Percentiles rank a stretch among this genome's conserved stretches.
phyloP scores from a whole-genome alignment of 164 flowering plant species.

The Protea cynaroides region DNA sequence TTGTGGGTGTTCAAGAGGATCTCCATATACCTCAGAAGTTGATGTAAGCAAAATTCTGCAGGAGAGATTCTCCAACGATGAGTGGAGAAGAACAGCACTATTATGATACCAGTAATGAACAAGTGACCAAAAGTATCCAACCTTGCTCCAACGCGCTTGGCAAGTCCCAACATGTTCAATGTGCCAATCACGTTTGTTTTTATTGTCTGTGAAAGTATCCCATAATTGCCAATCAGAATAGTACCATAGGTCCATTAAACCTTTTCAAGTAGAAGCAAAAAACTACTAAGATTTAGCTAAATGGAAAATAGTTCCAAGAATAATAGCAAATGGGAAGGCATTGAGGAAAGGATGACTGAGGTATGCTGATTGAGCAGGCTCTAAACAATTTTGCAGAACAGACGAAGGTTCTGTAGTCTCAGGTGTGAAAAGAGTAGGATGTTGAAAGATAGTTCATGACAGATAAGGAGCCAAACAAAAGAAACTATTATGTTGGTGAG shows the following conservation, averaged over 20 bases:
- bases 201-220: conserved; percentile 47
- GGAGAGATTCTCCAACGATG: not conserved
- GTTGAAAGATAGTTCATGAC: too few relatives aligned
- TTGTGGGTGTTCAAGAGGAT: conserved; percentile 96
- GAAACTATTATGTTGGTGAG: not conserved
- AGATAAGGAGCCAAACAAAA: too few relatives aligned
- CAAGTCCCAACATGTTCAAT: conserved; percentile 96
- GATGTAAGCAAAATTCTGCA: conserved; percentile 88
- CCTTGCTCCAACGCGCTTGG: conserved; percentile 98
- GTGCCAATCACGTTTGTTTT: conserved; percentile 99
- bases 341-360: not conserved
- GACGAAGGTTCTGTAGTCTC: too few relatives aligned
- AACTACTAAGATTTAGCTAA: not conserved
- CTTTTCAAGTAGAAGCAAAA: not conserved
- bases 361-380: not conserved
- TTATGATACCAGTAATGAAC: not conserved
- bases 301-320: not conserved
- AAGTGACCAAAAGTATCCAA: conserved; percentile 10
- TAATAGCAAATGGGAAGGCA: too few relatives aligned
- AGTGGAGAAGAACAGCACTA: not conserved
- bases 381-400: too few relatives aligned
- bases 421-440: too few relatives aligned
- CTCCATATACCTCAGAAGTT: conserved; percentile 98
- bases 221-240: not conserved
- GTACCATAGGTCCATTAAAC: not conserved